Evolutionary conservation across 257 asterid species (phyloP).

Genomic region (Nicotiana knightiana): DNA sequence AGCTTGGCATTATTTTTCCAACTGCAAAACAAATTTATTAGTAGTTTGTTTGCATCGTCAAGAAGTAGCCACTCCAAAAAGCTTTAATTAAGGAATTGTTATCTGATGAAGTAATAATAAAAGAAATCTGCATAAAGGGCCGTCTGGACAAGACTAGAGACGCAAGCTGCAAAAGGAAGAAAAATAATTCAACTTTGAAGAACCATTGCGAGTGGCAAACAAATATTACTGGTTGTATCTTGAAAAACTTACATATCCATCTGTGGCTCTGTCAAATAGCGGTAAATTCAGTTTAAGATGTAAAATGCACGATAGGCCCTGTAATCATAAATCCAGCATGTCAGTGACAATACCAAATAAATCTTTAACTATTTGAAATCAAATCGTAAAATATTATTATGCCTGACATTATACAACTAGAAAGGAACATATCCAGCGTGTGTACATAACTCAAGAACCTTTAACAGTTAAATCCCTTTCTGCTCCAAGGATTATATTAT

Average conservation of each 20-base stretch:
- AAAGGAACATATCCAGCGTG: not conserved
- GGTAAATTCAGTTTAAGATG: conserved; percentile 90
- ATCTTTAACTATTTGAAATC: not conserved
- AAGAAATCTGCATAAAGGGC: conserved; percentile 92
- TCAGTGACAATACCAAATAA: not conserved
- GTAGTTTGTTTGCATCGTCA: conserved; percentile 1
- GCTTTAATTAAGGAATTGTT: conserved; percentile 6
- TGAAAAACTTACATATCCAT: conserved; percentile 72
- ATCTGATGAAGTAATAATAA: conserved; percentile 94
- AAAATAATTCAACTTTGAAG: not conserved
- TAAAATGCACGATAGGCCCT: conserved; percentile 91
- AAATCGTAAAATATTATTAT: not conserved
- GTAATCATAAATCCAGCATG: conserved; percentile 11
- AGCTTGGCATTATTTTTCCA: conserved; percentile 69
- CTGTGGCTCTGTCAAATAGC: conserved; percentile 80
- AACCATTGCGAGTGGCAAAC: not conserved
- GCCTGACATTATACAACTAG: not conserved
- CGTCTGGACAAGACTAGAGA: conserved; percentile 82
- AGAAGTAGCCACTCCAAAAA: not conserved
- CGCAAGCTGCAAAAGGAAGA: conserved; percentile 47
- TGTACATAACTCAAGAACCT: not conserved
- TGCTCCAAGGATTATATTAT: not conserved
- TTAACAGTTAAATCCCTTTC: not conserved
- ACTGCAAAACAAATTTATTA: conserved; percentile 38
- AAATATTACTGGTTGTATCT: not conserved